Conservation (phyloP, 1,284 basidiomycete species). For the Cutaneotrichosporon mucoides region DNA sequence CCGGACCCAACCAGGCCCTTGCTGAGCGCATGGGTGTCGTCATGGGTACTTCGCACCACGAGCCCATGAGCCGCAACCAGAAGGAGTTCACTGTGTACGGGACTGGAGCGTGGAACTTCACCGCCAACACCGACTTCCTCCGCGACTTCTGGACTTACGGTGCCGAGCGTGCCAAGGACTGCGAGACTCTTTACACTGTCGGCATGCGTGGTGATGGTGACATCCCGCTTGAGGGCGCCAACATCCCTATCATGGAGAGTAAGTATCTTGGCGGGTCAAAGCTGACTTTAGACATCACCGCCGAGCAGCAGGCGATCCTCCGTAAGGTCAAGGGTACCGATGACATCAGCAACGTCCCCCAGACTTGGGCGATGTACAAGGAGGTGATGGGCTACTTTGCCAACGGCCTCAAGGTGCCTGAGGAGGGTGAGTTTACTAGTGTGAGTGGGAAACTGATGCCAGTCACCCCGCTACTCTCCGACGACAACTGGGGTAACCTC, state of each 20-base stretch:
- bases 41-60: conserved; percentile 56
- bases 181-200: conserved; percentile 30
- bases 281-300: conserved; percentile 50
- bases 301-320: conserved; percentile 60
- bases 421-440: conserved; percentile 30
- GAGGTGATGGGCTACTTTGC: conserved; percentile 67
- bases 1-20: conserved; percentile 57
- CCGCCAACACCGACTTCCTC: conserved; percentile 21
- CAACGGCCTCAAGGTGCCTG: conserved; percentile 50
- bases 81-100: conserved; percentile 2
- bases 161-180: conserved; percentile 24
- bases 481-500: conserved; percentile 47
- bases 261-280: background rate
- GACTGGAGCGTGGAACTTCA: conserved; percentile 19
- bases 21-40: conserved; percentile 66
- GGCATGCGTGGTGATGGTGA: conserved; percentile 35
- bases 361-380: conserved; percentile 55
- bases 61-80: conserved; percentile 39
- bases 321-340: conserved; percentile 55
- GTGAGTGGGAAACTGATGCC: background rate
- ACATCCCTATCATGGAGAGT: conserved; percentile 10
- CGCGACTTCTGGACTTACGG: conserved; percentile 32
- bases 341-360: conserved; percentile 55
- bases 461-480: conserved; percentile 28
- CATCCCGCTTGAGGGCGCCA: conserved; percentile 21